A percentile compares a stretch with the other conserved stretches of the same genome.
These are phyloP conservation scores for Colletotrichum noveboracense DNA, from an alignment of 2,329 filamentous ascomycete species.

Conservation along the genomic window DNA sequence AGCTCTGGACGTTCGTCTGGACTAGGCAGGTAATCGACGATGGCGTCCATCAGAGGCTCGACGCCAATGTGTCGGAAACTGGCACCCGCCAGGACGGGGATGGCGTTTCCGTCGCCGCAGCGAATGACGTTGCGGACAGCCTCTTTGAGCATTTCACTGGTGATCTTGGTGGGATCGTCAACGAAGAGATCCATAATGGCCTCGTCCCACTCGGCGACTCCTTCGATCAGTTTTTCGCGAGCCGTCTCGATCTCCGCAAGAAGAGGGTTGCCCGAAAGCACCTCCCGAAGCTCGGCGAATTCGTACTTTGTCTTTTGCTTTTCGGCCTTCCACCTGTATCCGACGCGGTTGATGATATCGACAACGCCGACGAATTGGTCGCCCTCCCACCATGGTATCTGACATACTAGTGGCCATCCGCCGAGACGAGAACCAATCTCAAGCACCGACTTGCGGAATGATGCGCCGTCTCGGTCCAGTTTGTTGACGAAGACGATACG, in stretches of 20 bases:
- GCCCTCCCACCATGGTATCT: constrained; percentile 93
- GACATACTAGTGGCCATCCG: constrained; percentile 89
- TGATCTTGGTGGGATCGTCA: constrained; percentile 77
- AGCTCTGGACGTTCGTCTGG: constrained; percentile 82
- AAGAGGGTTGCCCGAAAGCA: constrained; percentile 51
- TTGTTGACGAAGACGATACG: constrained; percentile 81
- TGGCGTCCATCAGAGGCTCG: constrained; percentile 86
- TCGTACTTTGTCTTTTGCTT: constrained; percentile 34
- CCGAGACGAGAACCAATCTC: constrained; percentile 82
- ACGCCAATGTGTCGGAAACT: constrained; percentile 95
- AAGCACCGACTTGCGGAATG: constrained; percentile 82
- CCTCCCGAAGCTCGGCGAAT: constrained; percentile 28
- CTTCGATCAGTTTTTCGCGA: constrained; percentile 78
- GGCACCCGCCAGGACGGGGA: constrained; percentile 89
- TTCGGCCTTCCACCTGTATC: constrained; percentile 71
- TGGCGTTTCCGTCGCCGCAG: constrained; percentile 71
- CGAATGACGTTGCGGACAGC: constrained; percentile 77
- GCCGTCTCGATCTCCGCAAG: constrained; percentile 76
- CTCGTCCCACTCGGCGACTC: constrained; percentile 89
- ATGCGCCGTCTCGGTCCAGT: constrained; percentile 77
- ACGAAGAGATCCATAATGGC: constrained; percentile 84
- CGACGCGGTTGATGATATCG: constrained; percentile 79
- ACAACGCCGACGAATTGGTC: constrained; percentile 83
- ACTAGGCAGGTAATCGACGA: constrained; percentile 85
- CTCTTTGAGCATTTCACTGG: constrained; percentile 68